These are phyloP conservation scores for Peterozyma xylosa DNA, from an alignment of 805 yeast genomes.

Conservation along the genomic window DNA sequence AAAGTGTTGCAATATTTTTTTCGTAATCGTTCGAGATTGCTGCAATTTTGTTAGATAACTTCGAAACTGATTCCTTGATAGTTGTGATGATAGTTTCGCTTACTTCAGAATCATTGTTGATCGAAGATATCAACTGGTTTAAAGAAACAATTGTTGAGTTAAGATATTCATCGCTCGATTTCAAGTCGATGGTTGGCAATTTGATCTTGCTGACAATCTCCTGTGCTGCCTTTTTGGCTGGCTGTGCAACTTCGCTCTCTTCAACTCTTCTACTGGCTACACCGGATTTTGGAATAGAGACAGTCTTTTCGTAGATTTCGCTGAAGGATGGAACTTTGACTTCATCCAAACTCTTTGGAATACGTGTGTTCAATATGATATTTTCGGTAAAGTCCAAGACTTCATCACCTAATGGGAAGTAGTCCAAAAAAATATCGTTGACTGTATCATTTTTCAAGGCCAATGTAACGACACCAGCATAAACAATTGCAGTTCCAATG, in stretches of 20 bases:
- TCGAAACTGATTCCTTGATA: constrained; percentile 14
- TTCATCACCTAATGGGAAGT: constrained; percentile 57
- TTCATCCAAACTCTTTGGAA: constrained; percentile 9
- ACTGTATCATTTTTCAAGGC: constrained; percentile 50
- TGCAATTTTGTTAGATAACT: constrained; percentile 14
- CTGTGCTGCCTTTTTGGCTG: constrained; percentile 9
- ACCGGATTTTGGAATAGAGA: constrained; percentile 31
- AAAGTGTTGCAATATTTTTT: constrained; percentile 13
- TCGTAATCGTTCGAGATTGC: constrained; percentile 11
- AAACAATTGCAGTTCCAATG: constrained; percentile 23
- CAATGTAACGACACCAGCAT: constrained; percentile 54
- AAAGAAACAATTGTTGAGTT: constrained; percentile 25
- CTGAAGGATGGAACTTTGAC: constrained; percentile 18
- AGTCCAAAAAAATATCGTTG: constrained; percentile 54
- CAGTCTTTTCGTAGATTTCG: constrained; percentile 29
- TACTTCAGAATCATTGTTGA: constrained; percentile 16
- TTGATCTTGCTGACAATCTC: constrained; percentile 9
- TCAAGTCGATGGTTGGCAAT: constrained; percentile 22
- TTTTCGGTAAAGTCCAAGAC: constrained; percentile 43
- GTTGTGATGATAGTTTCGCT: constrained; percentile 16
- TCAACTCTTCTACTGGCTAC: constrained; percentile 25
- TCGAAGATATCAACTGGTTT: constrained; percentile 24
- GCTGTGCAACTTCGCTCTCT: constrained; percentile 11
- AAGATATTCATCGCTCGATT: constrained; percentile 23
- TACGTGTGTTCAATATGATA: constrained; percentile 13